Evolutionary conservation across 331 rosid species (phyloP), one percentile per base, ranked within the genome.

Genomic region (Malus hybrid): DNA sequence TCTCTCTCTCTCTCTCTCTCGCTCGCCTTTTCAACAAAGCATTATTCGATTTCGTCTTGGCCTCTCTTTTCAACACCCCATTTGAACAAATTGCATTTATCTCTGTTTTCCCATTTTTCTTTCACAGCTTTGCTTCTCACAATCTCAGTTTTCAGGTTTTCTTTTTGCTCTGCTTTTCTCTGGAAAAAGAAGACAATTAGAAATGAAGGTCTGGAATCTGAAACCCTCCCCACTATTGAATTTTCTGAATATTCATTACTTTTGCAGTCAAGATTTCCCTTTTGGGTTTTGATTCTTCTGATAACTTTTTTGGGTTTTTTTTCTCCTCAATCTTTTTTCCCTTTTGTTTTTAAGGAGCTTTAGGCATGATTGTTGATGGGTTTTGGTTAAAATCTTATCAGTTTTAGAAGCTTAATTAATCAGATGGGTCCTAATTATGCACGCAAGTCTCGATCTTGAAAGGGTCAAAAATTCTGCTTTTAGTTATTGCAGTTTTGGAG

Each of bases 141-240:
- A 20, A 22, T 20, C 30, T 20, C 63, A 22, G 4, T 5, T n/a
- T 74, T 64, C 76, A 65, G 74, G 61, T 71, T 79, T 36, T 36
- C 46, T 76, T 75, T 74, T 75, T 62, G 68, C 67, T 81, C 87
- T 79, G 65, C 77, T 9, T 62, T 30, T 36, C 67, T 64, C 81
- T 83, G 52, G 55, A 78, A 67, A 64, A 55, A 62, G n/a, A 55
- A 60, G 34, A 63, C 22, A 28, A 24, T 67, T 70, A 67, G 33
- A 80, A 78, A 89, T 90, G 97, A 92, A 92, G 97, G 97, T 92
- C 80, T 81, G 84, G 33, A 58, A 81, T 79, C 80, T 63, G 28
- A 6, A 80, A 72, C 79, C 57, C 63, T 82, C 62, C 66, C 64
- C 44, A 14, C 63, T 79, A 72, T 70, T 30, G 29, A 63, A 60